These are phyloP conservation scores for Syncephalastrum racemosum DNA, from an alignment of 371 early-diverging fungal genomes.

Conservation along the genomic window DNA sequence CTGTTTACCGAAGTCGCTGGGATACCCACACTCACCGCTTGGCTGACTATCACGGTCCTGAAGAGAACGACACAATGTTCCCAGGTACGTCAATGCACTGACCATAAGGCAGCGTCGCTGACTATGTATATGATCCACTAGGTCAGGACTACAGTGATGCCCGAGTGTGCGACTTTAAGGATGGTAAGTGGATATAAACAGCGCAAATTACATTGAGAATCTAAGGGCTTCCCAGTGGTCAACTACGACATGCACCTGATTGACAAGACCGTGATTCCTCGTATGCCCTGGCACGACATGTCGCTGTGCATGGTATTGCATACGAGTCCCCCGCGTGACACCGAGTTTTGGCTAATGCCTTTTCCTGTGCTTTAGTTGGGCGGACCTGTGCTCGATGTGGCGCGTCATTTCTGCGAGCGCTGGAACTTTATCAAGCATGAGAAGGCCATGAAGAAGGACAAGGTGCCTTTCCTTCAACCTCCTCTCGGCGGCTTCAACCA, in stretches of 20 bases:
- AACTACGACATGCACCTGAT: constrained; percentile 59
- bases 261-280: constrained; percentile 62
- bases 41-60: constrained; percentile 48
- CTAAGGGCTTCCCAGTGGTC: constrained; percentile 38
- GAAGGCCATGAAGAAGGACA: constrained; percentile 38
- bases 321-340: neutral
- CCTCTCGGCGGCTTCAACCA: constrained; percentile 42
- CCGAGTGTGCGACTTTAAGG: constrained; percentile 82
- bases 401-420: constrained; percentile 88
- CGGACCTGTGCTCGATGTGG: constrained; percentile 79
- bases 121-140: neutral
- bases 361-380: constrained; percentile 44
- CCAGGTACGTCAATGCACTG: constrained; percentile 20
- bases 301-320: constrained; percentile 63
- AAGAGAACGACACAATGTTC: constrained; percentile 35
- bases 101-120: neutral
- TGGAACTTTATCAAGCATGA: constrained; percentile 87
- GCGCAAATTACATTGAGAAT: constrained; percentile 27
- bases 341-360: neutral
- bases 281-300: constrained; percentile 98
- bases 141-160: constrained; percentile 95
- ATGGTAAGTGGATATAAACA: constrained; percentile 43
- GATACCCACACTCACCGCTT: constrained; percentile 61
- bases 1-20: constrained; percentile 60
- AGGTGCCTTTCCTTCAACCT: constrained; percentile 44